phyloP scores from a whole-genome alignment of 2,329 filamentous ascomycete species.

The Stemphylium lycopersici region DNA sequence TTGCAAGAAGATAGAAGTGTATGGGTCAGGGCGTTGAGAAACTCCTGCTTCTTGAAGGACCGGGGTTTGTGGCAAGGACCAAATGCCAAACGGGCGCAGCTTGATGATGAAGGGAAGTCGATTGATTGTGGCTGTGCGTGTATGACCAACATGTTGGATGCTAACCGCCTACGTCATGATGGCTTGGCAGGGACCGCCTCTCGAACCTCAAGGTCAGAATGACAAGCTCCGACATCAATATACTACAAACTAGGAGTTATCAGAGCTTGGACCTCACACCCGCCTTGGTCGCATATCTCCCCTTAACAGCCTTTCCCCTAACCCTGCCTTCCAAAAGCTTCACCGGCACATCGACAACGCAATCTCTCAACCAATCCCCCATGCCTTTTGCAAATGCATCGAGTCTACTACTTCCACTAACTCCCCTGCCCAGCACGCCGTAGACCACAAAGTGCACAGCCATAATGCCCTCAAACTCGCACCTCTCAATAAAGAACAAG shows the following conservation, averaged over 20 bases:
- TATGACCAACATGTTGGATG: not conserved
- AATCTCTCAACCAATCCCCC: constrained; percentile 58
- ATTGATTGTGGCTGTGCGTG: constrained; percentile 14
- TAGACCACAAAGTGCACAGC: constrained; percentile 49
- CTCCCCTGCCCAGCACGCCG: constrained; percentile 46
- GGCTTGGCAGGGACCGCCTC: constrained; percentile 9
- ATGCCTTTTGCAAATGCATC: constrained; percentile 62
- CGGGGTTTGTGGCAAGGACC: not conserved
- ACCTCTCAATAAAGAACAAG: constrained; percentile 33
- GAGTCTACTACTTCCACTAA: constrained; percentile 56
- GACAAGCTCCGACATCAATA: not conserved
- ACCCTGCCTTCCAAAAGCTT: constrained; percentile 32
- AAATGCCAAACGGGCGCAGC: not conserved
- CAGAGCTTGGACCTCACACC: no score
- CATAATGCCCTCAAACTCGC: constrained; percentile 40
- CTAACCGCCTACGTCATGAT: constrained; percentile 13
- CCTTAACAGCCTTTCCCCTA: not conserved
- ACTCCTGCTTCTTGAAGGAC: not conserved
- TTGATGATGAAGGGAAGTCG: constrained; percentile 3
- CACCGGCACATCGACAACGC: constrained; percentile 51
- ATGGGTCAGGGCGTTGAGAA: no score
- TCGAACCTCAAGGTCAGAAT: not conserved
- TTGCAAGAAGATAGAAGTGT: no score
- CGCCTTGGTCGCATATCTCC: constrained; percentile 7
- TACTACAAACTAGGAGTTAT: not conserved